Evolutionary conservation across 495 filamentous ascomycete species (phyloP).

Genomic region (Rusavskia elegans): DNA sequence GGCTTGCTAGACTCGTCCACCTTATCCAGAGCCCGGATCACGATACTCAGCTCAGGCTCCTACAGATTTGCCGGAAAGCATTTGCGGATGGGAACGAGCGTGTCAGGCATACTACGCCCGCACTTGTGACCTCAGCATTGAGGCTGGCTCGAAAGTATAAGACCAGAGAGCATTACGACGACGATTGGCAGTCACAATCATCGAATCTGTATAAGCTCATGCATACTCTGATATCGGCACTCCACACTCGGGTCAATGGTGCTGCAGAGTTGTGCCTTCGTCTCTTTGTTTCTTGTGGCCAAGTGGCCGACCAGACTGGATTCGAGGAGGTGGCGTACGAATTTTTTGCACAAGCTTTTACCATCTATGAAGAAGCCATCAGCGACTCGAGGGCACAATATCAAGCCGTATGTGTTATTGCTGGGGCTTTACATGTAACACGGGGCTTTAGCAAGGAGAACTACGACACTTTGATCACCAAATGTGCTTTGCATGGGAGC

Average conservation of each 20-base stretch:
- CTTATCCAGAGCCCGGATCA: slow-evolving; percentile 70
- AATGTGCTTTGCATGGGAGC: slow-evolving; percentile 89
- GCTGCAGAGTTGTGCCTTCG: slow-evolving; percentile 76
- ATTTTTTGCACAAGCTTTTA: slow-evolving; percentile 97
- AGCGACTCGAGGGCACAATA: slow-evolving; percentile 93
- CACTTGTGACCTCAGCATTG: slow-evolving; percentile 77
- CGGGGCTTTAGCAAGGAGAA: slow-evolving; percentile 88
- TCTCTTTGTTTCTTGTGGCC: slow-evolving; percentile 78
- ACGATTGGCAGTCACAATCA: slow-evolving; percentile 85
- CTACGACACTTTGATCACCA: slow-evolving; percentile 96
- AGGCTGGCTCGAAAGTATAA: slow-evolving; percentile 85
- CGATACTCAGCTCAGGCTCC: slow-evolving; percentile 84
- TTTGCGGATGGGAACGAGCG: slow-evolving; percentile 89
- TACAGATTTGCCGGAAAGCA: slow-evolving; percentile 76
- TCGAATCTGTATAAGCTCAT: slow-evolving; percentile 89
- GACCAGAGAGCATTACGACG: slow-evolving; percentile 79
- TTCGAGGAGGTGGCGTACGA: slow-evolving; percentile 96
- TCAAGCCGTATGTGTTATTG: slow-evolving; percentile 91
- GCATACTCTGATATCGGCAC: slow-evolving; percentile 69
- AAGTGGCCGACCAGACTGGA: slow-evolving; percentile 80
- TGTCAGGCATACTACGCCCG: slow-evolving; percentile 87
- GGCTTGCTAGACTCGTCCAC: slow-evolving; percentile 83
- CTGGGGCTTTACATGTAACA: slow-evolving; percentile 71
- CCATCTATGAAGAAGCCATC: slow-evolving; percentile 91
- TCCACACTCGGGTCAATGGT: slow-evolving; percentile 76